phyloP scores from a whole-genome alignment of 23 red algal species.

The Gracilaria gracilis region DNA sequence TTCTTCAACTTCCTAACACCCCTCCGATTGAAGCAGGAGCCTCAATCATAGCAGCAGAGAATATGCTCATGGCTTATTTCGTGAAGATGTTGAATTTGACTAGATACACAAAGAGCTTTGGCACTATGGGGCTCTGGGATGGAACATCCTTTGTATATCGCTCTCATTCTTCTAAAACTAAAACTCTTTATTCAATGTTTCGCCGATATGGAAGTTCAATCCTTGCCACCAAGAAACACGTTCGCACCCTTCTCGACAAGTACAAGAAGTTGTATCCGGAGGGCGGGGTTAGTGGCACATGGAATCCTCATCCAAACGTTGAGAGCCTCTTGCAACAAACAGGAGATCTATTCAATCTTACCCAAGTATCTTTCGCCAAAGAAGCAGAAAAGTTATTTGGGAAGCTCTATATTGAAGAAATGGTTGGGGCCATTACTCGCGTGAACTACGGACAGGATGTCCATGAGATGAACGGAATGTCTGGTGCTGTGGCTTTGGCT shows the following conservation, averaged over 20 bases:
- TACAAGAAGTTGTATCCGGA: conserved; percentile 53
- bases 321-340: conserved; percentile 20
- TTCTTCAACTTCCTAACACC: conserved; percentile 13
- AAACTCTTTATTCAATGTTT: conserved; percentile 9
- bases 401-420: conserved; percentile 19
- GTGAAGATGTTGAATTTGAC: conserved; percentile 37
- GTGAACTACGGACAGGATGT: conserved; percentile 82
- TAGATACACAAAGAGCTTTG: neutral
- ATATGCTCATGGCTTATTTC: conserved; percentile 63
- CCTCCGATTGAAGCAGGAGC: conserved; percentile 63
- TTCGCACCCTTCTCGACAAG: conserved; percentile 38
- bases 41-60: conserved; percentile 59
- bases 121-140: conserved; percentile 73
- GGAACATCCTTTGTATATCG: conserved; percentile 55
- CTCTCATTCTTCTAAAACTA: neutral
- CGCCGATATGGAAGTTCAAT: conserved; percentile 58
- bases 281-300: conserved; percentile 1
- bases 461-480: conserved; percentile 61
- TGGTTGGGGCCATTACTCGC: conserved; percentile 64
- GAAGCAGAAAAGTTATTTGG: conserved; percentile 23
- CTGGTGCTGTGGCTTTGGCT: conserved; percentile 69
- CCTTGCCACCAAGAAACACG: conserved; percentile 8
- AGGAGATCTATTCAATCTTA: conserved; percentile 49
- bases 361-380: conserved; percentile 25
- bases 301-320: conserved; percentile 20